phyloP scores from a whole-genome alignment of 2,329 filamentous ascomycete species.

The Paecilomyces sp. region DNA sequence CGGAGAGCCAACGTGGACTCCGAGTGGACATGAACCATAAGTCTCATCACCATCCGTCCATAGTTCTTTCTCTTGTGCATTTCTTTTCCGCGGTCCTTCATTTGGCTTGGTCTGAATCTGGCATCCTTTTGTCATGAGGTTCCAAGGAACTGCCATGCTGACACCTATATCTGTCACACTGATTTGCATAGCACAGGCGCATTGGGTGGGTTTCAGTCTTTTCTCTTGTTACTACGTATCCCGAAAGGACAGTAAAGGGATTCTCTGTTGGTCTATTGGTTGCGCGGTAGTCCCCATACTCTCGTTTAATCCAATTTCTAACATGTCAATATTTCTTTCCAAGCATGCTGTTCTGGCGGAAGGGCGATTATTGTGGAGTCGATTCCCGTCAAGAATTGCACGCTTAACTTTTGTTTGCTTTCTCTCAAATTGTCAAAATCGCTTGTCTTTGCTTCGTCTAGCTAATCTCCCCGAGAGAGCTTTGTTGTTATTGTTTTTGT shows the following conservation, averaged over 20 bases:
- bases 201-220: conserved; percentile 5
- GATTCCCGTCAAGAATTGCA: not conserved
- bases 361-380: not conserved
- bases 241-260: not conserved
- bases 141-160: not conserved
- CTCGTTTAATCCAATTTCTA: conserved; percentile 1
- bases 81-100: conserved; percentile 3
- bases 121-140: not conserved
- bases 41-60: not conserved
- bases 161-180: not conserved
- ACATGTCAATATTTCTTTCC: not conserved
- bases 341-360: not conserved
- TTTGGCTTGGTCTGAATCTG: not conserved
- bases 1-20: conserved; percentile 29
- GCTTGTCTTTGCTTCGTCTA: not conserved
- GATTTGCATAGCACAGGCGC: conserved; percentile 19
- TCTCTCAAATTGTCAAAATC: not conserved
- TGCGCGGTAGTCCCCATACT: not conserved
- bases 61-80: conserved; percentile 2
- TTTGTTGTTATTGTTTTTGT: not conserved
- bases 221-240: not conserved
- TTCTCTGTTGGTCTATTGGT: not conserved
- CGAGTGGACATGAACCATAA: conserved; percentile 24
- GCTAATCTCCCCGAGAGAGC: not conserved
- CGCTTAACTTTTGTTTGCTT: not conserved